These are phyloP conservation scores for Teratosphaeria gauchensis DNA, from an alignment of 2,329 filamentous ascomycete genomes.

Conservation along the genomic window DNA sequence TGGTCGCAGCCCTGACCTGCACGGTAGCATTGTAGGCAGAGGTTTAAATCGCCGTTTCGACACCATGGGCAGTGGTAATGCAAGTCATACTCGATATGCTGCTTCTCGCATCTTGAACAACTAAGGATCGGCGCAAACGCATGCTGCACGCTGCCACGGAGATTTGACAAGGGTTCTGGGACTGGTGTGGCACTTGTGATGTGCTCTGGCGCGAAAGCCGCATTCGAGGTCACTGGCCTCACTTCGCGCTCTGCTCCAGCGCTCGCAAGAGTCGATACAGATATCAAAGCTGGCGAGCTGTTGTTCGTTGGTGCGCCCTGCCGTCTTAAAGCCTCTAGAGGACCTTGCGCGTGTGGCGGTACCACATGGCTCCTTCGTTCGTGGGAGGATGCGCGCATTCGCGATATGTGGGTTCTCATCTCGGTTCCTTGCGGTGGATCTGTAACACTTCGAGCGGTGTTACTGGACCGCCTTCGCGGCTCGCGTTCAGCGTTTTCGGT, in stretches of 20 bases:
- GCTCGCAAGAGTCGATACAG: background rate
- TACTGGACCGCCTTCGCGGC: constrained; percentile 27
- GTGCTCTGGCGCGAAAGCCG: constrained; percentile 3
- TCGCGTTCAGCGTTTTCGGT: constrained; percentile 18
- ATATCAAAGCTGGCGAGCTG: constrained; percentile 11
- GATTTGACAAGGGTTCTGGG: constrained; percentile 30
- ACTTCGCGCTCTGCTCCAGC: background rate
- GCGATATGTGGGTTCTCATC: constrained; percentile 9
- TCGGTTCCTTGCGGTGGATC: constrained; percentile 25
- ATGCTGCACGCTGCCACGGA: constrained; percentile 21
- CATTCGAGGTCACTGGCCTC: constrained; percentile 1
- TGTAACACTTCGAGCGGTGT: constrained; percentile 35
- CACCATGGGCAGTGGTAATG: constrained; percentile 76
- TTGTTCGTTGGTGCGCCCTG: constrained; percentile 7
- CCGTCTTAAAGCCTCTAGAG: constrained; percentile 6
- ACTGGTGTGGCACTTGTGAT: constrained; percentile 2
- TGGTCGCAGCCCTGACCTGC: constrained; percentile 65
- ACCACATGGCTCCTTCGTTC: background rate
- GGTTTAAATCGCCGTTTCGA: constrained; percentile 59
- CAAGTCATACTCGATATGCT: constrained; percentile 72
- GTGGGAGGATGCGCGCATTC: constrained; percentile 11
- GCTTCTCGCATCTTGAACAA: constrained; percentile 61
- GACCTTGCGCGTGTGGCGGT: constrained; percentile 4
- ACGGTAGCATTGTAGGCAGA: constrained; percentile 76
- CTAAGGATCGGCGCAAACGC: constrained; percentile 50